Conservation (phyloP, 2,329 filamentous ascomycete genomes). For the Beauveria pseudobassiana region DNA sequence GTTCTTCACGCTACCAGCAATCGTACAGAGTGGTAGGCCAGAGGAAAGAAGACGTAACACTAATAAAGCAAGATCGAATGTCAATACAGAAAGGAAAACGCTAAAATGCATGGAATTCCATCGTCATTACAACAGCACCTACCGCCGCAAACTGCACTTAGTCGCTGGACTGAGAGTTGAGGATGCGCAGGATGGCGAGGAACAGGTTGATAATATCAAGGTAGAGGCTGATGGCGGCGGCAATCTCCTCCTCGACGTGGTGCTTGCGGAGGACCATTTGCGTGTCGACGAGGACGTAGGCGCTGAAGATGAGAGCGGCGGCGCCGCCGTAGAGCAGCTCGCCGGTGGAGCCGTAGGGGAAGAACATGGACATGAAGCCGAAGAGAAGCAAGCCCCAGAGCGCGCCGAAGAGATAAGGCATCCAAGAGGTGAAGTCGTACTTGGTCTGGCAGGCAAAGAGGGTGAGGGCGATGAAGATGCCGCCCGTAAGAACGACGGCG, state of each 20-base stretch:
- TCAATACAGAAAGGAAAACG: not conserved
- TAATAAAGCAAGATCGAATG: not conserved
- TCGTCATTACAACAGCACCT: not conserved
- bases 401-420: conserved; percentile 85
- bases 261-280: conserved; percentile 93
- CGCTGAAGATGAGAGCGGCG: conserved; percentile 82
- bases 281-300: conserved; percentile 92
- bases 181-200: conserved; percentile 86
- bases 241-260: conserved; percentile 97
- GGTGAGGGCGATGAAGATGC: conserved; percentile 71
- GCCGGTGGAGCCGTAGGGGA: conserved; percentile 71
- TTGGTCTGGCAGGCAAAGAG: conserved; percentile 94
- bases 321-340: conserved; percentile 83
- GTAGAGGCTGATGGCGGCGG: conserved; percentile 89
- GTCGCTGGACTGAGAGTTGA: conserved; percentile 95
- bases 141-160: conserved; percentile 33
- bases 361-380: conserved; percentile 85
- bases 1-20: not conserved
- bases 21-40: not conserved
- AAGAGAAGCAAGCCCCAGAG: conserved; percentile 90
- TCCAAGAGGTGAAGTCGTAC: conserved; percentile 97
- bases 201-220: conserved; percentile 97
- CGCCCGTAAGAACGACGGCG: conserved; percentile 80
- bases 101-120: not conserved
- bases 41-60: not conserved